A percentile compares a stretch with the other conserved stretches of the same genome.
phyloP scores from a whole-genome alignment of 2,329 filamentous ascomycete species.

The Fusarium sp. region DNA sequence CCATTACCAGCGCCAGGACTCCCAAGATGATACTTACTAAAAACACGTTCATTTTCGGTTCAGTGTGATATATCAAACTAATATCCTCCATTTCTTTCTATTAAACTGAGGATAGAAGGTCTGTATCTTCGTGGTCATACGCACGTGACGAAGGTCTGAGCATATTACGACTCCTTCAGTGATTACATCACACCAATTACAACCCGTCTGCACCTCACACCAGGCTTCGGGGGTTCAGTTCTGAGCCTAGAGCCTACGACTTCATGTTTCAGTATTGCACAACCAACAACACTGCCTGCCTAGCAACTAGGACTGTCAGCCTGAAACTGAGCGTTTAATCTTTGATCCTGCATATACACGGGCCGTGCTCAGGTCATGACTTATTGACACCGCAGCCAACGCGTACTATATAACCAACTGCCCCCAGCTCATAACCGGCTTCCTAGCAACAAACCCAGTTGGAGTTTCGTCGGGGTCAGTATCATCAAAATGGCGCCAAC shows the following conservation, averaged over 20 bases:
- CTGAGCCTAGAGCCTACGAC: neutral
- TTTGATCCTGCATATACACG: constrained; percentile 4
- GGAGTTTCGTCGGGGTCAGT: neutral
- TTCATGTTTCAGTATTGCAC: constrained; percentile 1
- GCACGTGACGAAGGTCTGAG: constrained; percentile 19
- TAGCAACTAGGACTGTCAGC: neutral
- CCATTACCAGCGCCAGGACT: neutral
- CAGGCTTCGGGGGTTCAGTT: neutral
- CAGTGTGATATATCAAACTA: neutral
- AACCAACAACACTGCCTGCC: constrained; percentile 2
- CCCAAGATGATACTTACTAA: neutral
- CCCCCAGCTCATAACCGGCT: neutral
- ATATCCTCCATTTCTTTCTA: neutral
- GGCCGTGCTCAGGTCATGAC: constrained; percentile 5
- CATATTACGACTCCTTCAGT: neutral
- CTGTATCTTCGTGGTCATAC: neutral
- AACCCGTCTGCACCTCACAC: constrained; percentile 5
- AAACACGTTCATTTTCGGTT: no score
- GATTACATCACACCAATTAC: constrained; percentile 14
- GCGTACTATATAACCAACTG: constrained; percentile 6
- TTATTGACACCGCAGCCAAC: constrained; percentile 1
- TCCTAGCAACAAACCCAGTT: neutral
- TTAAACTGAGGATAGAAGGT: neutral
- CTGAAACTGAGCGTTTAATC: neutral
- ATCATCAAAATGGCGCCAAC: constrained; percentile 60